phyloP scores from a whole-genome alignment of 2,329 filamentous ascomycete species.

The Paecilomyces variotii region DNA sequence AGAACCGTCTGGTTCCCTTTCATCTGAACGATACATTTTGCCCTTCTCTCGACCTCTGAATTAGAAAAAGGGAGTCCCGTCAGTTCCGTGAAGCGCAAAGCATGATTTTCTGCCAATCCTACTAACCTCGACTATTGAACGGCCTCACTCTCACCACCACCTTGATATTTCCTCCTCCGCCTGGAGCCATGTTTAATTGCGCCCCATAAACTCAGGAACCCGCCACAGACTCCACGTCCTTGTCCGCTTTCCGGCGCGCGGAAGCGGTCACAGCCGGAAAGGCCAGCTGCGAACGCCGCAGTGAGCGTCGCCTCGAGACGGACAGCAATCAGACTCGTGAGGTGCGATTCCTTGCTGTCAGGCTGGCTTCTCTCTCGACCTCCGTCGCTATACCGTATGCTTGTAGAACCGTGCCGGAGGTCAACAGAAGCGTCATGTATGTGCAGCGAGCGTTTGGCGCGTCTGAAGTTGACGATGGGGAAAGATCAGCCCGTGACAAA shows the following conservation, averaged over 20 bases:
- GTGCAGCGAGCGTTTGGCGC: constrained; percentile 9
- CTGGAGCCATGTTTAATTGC: constrained; percentile 51
- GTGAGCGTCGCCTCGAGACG: constrained; percentile 20
- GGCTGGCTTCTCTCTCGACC: constrained; percentile 4
- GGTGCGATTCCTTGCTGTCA: background rate
- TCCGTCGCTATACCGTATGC: constrained; percentile 6
- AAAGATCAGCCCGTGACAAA: constrained; percentile 5
- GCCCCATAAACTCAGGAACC: constrained; percentile 25
- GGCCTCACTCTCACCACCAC: constrained; percentile 95
- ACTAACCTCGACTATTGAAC: constrained; percentile 85
- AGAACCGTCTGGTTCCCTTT: constrained; percentile 85
- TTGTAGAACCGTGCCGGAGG: constrained; percentile 11
- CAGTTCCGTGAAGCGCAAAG: background rate
- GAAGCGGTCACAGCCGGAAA: constrained; percentile 4
- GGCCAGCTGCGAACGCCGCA: constrained; percentile 24
- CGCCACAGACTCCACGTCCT: background rate
- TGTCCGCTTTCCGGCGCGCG: constrained; percentile 2
- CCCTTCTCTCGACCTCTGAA: constrained; percentile 79
- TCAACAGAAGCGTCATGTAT: constrained; percentile 34
- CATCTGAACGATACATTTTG: constrained; percentile 98
- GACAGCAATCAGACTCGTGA: constrained; percentile 6
- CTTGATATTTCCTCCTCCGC: constrained; percentile 95
- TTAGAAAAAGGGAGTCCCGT: background rate
- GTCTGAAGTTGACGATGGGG: constrained; percentile 11
- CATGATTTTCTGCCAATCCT: constrained; percentile 5